These are phyloP conservation scores for Catunica adiposa DNA, from an alignment of 2,329 filamentous ascomycete genomes.

Conservation along the genomic window DNA sequence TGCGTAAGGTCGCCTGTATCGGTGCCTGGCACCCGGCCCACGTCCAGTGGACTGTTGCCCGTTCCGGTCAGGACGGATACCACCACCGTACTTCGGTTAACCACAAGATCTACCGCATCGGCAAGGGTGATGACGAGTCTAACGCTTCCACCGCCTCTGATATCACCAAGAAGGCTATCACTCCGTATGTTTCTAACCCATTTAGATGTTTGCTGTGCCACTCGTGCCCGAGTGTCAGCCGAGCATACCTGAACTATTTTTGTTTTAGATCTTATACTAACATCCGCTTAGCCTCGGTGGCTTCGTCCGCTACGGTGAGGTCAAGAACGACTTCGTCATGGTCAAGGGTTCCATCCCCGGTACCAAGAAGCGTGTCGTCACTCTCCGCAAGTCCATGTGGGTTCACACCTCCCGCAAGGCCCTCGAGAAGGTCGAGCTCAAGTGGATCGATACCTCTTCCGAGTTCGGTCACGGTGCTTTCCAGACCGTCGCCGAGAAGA, in stretches of 20 bases:
- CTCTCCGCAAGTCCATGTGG: slow-evolving; percentile 98
- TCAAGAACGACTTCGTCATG: slow-evolving; percentile 98
- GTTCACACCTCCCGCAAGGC: slow-evolving; percentile 87
- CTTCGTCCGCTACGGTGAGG: slow-evolving; percentile 97
- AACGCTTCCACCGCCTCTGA: slow-evolving; percentile 92
- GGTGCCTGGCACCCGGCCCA: slow-evolving; percentile 99
- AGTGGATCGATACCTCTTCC: slow-evolving; percentile 99
- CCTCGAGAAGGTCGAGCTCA: slow-evolving; percentile 98
- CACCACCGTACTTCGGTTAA: slow-evolving; percentile 99
- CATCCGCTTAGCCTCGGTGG: slow-evolving; percentile 64
- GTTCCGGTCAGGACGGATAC: slow-evolving; percentile 99
- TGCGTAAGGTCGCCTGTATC: slow-evolving; percentile 99
- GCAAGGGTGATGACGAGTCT: slow-evolving; percentile 76
- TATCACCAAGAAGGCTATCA: slow-evolving; percentile 98
- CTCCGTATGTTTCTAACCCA: slow-evolving; percentile 58
- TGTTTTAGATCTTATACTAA: slow-evolving; percentile 16
- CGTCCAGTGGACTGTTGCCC: slow-evolving; percentile 99
- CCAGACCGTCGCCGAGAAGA: slow-evolving; percentile 98
- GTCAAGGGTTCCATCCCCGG: slow-evolving; percentile 95
- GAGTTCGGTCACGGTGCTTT: slow-evolving; percentile 99
- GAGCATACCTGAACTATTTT: neutral
- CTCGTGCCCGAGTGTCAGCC: neutral
- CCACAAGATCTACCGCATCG: slow-evolving; percentile 99
- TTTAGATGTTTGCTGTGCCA: no score
- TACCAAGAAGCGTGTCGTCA: slow-evolving; percentile 99